A percentile compares a stretch with the other conserved stretches of the same genome.
Conservation (phyloP, 352 stramenopile genomes). For the Pythium oligandrum region DNA sequence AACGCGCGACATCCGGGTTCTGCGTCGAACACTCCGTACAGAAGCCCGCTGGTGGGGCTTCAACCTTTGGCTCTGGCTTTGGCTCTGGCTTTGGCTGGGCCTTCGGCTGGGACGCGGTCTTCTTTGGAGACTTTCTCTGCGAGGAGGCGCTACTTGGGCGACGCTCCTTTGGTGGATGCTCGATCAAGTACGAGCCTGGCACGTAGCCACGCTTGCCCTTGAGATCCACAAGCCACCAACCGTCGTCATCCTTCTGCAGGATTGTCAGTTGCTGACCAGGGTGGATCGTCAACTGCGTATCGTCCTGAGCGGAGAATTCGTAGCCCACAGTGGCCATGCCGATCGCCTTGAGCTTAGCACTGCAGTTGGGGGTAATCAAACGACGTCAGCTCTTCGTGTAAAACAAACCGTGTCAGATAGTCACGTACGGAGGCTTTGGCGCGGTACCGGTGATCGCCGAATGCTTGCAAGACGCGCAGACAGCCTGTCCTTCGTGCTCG, state of each 20-base stretch:
- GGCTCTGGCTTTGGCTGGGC: slow-evolving; percentile 10
- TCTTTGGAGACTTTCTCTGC: slow-evolving; percentile 1
- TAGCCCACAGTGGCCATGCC: not conserved
- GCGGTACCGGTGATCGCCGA: slow-evolving; percentile 58
- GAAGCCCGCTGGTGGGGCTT: slow-evolving; percentile 38
- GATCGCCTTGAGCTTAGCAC: not conserved
- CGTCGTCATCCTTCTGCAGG: slow-evolving; percentile 82
- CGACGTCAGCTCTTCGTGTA: not conserved
- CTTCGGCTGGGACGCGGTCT: not conserved
- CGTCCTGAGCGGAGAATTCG: slow-evolving; percentile 31
- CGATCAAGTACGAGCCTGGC: slow-evolving; percentile 77
- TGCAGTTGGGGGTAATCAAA: not conserved
- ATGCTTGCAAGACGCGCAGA: slow-evolving; percentile 79
- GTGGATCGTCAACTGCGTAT: slow-evolving; percentile 80
- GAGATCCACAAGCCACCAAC: slow-evolving; percentile 79
- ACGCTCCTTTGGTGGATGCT: slow-evolving; percentile 39
- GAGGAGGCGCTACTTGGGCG: slow-evolving; percentile 6
- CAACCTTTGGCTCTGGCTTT: slow-evolving; percentile 20
- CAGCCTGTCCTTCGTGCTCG: slow-evolving; percentile 66
- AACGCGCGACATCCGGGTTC: slow-evolving; percentile 70
- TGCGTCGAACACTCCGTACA: slow-evolving; percentile 69
- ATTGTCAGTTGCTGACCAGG: slow-evolving; percentile 73
- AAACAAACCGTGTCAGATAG: slow-evolving; percentile 1
- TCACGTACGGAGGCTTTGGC: slow-evolving; percentile 38
- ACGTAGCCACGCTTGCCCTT: slow-evolving; percentile 70